Evolutionary conservation across 1,284 basidiomycete genomes (phyloP), one percentile per base, ranked within the genome.

Genomic region (Lignosus rhinocerotis): DNA sequence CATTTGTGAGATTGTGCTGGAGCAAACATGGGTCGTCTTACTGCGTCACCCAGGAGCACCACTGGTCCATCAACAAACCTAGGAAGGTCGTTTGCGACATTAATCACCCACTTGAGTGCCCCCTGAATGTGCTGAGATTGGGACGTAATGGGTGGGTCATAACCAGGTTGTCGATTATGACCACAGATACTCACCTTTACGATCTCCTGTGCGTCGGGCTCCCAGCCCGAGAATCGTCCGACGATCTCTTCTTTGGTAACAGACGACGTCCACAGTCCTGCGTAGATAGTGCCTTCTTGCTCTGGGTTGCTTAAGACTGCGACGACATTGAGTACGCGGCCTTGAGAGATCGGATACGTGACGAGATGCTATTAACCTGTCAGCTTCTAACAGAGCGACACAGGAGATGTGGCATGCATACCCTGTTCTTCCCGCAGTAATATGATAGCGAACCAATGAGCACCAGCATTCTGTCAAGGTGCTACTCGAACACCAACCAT

Each of bases 11-110:
- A n/a, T n/a, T 9, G 17, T 16, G 8, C 12, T 14, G 6, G 25
- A 38, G 33, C 31, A 33, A 10, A 16, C 14, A 19, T n/a, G 25
- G 8, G 8, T 2, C 16, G 6, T 49, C 70, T 17, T 39, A 73
- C 72, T 3, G 72, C 68, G 47, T 74, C 72, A 1, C 71, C 72
- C 11, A 74, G 33, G 10, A 74, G 61, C 0, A 66, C 70, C 8
- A 69, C 69, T 1, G 60, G 58, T 4, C 62, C 61, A 10, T 56
- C 44, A 1, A 68, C 66, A 47, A 62, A 73, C 2, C 64, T 62
- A 2, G 69, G 68, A 16, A 73, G 48, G 1, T 61, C 55, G 9
- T 42, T 59, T 1, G 69, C 53, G 16, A 59, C 56, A 25, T 72
- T 60, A 30, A 73, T 58, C 6, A 65, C 66, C 69, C 71, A 73